Conservation (phyloP, 164 flowering plant genomes). For the Echeveria elegans region DNA sequence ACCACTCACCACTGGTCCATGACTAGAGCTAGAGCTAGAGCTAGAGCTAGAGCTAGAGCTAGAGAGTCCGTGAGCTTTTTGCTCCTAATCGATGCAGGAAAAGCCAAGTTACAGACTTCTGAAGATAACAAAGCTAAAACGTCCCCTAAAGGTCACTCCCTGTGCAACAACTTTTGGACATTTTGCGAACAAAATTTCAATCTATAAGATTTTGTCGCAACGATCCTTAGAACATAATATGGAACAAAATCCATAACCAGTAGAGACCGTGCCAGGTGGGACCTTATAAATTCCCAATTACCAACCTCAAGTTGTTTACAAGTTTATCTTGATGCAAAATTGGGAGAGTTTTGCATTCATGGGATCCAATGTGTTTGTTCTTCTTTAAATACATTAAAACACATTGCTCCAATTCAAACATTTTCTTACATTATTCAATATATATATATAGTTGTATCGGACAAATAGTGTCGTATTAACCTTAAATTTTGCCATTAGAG, state of each 20-base stretch:
- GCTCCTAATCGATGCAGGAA: not conserved
- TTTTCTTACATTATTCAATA: no score
- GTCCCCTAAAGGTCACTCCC: no score
- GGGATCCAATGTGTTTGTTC: not conserved
- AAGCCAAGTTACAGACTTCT: not conserved
- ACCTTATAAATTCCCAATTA: not conserved
- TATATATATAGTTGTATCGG: no score
- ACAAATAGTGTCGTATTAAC: not conserved
- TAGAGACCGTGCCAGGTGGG: no score
- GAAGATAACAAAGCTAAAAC: no score
- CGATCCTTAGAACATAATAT: not conserved
- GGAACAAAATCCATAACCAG: not conserved
- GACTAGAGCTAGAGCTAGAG: not conserved
- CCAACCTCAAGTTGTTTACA: not conserved
- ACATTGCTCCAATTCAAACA: not conserved
- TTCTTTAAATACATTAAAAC: not conserved
- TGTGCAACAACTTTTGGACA: not conserved
- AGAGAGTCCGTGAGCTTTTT: not conserved
- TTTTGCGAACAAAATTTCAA: not conserved
- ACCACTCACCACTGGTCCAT: not conserved
- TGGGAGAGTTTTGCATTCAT: slow-evolving; percentile 1
- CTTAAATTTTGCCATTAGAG: not conserved
- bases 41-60: no score
- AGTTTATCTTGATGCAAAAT: no score
- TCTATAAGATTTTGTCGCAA: not conserved